Percentiles rank a stretch among this genome's conserved stretches.
These are phyloP conservation scores for Globisporangium ultimum DNA, from an alignment of 352 stramenopile species.

Conservation along the genomic window DNA sequence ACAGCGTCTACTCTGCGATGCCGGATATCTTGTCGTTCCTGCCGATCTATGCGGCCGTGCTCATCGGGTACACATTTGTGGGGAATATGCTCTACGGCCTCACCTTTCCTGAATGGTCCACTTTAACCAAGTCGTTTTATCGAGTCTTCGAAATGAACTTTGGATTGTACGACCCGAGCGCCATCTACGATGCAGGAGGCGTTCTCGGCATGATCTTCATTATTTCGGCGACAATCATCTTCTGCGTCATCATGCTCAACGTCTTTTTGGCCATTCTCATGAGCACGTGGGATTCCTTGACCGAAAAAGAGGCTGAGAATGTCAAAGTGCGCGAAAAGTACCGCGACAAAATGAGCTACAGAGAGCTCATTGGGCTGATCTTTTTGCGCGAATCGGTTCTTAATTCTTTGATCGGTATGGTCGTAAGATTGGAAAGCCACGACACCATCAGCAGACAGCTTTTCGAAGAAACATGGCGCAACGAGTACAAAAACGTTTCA, in stretches of 20 bases:
- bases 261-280: slow-evolving; percentile 80
- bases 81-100: slow-evolving; percentile 69
- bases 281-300: slow-evolving; percentile 64
- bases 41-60: slow-evolving; percentile 59
- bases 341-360: slow-evolving; percentile 31
- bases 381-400: slow-evolving; percentile 47
- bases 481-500: not conserved
- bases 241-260: slow-evolving; percentile 81
- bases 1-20: slow-evolving; percentile 62
- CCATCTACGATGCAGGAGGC: slow-evolving; percentile 59
- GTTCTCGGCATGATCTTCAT: slow-evolving; percentile 66
- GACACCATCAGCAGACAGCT: slow-evolving; percentile 26
- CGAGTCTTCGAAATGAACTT: slow-evolving; percentile 78
- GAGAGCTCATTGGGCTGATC: slow-evolving; percentile 33
- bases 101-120: slow-evolving; percentile 60
- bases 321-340: slow-evolving; percentile 41
- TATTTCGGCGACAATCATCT: slow-evolving; percentile 59
- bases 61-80: slow-evolving; percentile 65
- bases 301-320: slow-evolving; percentile 45
- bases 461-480: slow-evolving; percentile 42
- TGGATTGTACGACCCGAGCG: slow-evolving; percentile 58
- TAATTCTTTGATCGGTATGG: slow-evolving; percentile 45
- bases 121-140: slow-evolving; percentile 49
- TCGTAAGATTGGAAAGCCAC: slow-evolving; percentile 32
- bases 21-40: slow-evolving; percentile 69